Evolutionary conservation across 768 basidiomycete genomes (phyloP).

Genomic region (Lepiota brunneoincarnata): DNA sequence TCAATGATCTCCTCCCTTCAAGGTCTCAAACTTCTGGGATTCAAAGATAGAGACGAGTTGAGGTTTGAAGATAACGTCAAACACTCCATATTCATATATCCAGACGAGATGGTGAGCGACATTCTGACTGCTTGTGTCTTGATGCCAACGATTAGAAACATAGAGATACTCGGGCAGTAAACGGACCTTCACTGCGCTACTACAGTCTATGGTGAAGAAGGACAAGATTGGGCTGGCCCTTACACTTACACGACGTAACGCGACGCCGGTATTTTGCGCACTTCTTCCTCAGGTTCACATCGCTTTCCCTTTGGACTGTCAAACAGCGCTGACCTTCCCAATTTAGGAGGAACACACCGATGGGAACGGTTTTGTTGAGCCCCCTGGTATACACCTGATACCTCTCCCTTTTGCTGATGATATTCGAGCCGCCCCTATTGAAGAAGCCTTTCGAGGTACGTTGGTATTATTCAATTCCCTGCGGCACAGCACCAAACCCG

Average conservation of each 20-base stretch:
- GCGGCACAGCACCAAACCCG: background rate
- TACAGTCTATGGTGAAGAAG: constrained; percentile 80
- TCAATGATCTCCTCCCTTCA: background rate
- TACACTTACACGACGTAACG: constrained; percentile 63
- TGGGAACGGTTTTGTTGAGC: constrained; percentile 73
- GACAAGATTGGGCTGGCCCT: constrained; percentile 80
- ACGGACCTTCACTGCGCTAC: constrained; percentile 84
- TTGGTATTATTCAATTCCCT: constrained; percentile 1
- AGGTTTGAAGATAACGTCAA: constrained; percentile 88
- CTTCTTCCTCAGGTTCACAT: constrained; percentile 77
- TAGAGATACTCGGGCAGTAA: constrained; percentile 87
- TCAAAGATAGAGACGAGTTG: constrained; percentile 71
- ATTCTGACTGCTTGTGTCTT: background rate
- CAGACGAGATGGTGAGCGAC: constrained; percentile 75
- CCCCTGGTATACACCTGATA: constrained; percentile 91
- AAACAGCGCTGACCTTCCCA: constrained; percentile 1
- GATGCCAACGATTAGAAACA: constrained; percentile 12
- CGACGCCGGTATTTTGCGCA: constrained; percentile 78
- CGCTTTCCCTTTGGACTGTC: background rate
- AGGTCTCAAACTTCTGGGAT: constrained; percentile 92
- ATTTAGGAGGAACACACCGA: constrained; percentile 66
- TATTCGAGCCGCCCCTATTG: constrained; percentile 75
- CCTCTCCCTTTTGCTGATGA: constrained; percentile 96
- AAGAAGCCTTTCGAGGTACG: constrained; percentile 61
- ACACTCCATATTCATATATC: constrained; percentile 89